Percentiles rank a stretch among this genome's conserved stretches.
Evolutionary conservation across 2,329 filamentous ascomycete genomes (phyloP).

Genomic region (Ascochyta rabiei): DNA sequence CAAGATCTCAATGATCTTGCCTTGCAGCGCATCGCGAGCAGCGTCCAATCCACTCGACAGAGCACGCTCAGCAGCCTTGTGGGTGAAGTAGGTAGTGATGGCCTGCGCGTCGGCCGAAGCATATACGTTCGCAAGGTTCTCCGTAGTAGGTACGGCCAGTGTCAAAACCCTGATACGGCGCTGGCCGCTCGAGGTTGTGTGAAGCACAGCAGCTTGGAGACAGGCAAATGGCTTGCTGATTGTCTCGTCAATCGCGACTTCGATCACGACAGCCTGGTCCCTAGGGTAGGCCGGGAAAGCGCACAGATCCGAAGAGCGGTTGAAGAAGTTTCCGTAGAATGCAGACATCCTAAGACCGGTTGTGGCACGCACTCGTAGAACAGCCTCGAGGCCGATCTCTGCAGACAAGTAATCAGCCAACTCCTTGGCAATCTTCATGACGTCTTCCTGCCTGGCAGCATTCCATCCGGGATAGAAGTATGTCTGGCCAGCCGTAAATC

Average conservation of each 20-base stretch:
- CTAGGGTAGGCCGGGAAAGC: conserved; percentile 97
- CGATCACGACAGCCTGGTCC: conserved; percentile 96
- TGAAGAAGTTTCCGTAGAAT: conserved; percentile 99
- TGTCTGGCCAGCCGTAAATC: conserved; percentile 96
- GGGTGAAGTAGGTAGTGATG: conserved; percentile 91
- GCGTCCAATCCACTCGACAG: conserved; percentile 86
- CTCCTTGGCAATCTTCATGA: conserved; percentile 95
- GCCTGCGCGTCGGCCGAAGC: conserved; percentile 94
- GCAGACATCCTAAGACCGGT: conserved; percentile 95
- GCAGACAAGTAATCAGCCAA: conserved; percentile 97
- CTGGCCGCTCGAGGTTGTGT: conserved; percentile 98
- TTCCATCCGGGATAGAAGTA: conserved; percentile 99
- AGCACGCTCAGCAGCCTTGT: conserved; percentile 94
- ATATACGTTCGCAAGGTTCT: conserved; percentile 87
- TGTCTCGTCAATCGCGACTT: conserved; percentile 96
- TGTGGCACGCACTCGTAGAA: conserved; percentile 91
- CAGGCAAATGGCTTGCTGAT: conserved; percentile 90
- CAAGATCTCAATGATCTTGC: conserved; percentile 89
- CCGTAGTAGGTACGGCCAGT: conserved; percentile 88
- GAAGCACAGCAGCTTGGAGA: conserved; percentile 82
- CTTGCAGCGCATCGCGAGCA: conserved; percentile 86
- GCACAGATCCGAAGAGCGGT: conserved; percentile 94
- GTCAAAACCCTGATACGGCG: conserved; percentile 94
- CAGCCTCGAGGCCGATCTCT: conserved; percentile 94
- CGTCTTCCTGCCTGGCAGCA: conserved; percentile 89